These are phyloP conservation scores for Tephrocybe sp. DNA, from an alignment of 768 basidiomycete genomes.

Conservation along the genomic window DNA sequence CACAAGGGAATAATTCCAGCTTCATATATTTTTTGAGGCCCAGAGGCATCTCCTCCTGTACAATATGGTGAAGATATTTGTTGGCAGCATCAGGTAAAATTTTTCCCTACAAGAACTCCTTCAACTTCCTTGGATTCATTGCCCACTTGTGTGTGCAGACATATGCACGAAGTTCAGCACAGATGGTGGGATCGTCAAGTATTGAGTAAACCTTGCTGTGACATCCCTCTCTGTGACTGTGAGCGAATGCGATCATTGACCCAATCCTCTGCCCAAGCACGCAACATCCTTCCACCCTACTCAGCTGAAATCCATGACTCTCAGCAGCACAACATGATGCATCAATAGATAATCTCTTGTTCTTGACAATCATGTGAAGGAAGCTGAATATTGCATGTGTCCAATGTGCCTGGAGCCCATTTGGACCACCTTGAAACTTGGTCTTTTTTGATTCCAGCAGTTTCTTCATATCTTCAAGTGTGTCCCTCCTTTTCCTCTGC, in stretches of 20 bases:
- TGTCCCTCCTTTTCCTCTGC: neutral
- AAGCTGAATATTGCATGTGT: neutral
- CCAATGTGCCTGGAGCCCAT: neutral
- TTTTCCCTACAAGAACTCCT: constrained; percentile 20
- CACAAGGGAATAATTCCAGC: constrained; percentile 27
- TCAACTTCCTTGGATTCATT: constrained; percentile 30
- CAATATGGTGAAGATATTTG: constrained; percentile 25
- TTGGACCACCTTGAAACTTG: neutral
- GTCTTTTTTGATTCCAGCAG: neutral
- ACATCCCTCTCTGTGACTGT: constrained; percentile 18
- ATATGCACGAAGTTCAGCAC: constrained; percentile 26
- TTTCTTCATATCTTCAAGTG: neutral
- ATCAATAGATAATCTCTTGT: neutral
- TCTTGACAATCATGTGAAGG: neutral
- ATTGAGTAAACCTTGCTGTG: constrained; percentile 27
- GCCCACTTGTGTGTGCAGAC: constrained; percentile 33
- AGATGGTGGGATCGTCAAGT: constrained; percentile 23
- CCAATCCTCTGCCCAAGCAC: constrained; percentile 19
- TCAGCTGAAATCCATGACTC: neutral
- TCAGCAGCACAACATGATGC: neutral
- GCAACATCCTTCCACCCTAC: neutral
- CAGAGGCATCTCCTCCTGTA: constrained; percentile 30
- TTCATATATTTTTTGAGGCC: constrained; percentile 32
- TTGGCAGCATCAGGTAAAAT: constrained; percentile 23
- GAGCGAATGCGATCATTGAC: constrained; percentile 22